Evolutionary conservation across 257 asterid species (phyloP).

Genomic region (Agastache rugosa): DNA sequence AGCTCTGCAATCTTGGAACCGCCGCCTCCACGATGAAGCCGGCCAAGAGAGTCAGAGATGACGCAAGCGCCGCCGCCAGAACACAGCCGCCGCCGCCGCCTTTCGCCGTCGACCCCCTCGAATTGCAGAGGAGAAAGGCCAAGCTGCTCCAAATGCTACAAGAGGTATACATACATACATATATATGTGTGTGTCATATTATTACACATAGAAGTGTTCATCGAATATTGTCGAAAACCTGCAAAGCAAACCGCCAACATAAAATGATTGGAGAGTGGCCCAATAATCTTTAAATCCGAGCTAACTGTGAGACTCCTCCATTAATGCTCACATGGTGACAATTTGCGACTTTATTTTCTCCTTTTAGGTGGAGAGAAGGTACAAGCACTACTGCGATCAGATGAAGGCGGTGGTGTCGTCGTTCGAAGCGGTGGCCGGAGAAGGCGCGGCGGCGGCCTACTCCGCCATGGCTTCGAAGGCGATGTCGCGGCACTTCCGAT

Average conservation of each 20-base stretch:
- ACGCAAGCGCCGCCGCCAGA: slow-evolving; percentile 38
- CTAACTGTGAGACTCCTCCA: slow-evolving; percentile 31
- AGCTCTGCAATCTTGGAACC: slow-evolving; percentile 70
- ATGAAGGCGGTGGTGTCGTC: slow-evolving; percentile 76
- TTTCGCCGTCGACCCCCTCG: slow-evolving; percentile 66
- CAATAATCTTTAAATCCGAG: not conserved
- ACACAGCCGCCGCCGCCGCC: slow-evolving; percentile 45
- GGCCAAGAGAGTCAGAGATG: slow-evolving; percentile 38
- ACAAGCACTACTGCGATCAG: slow-evolving; percentile 84
- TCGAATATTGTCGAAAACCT: not conserved
- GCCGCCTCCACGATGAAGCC: slow-evolving; percentile 37
- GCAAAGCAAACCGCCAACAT: not conserved
- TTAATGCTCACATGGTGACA: slow-evolving; percentile 21
- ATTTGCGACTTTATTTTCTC: not conserved
- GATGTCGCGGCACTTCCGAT: slow-evolving; percentile 88
- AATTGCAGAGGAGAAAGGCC: slow-evolving; percentile 71
- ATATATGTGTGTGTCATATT: too few species aligned
- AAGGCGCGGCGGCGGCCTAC: slow-evolving; percentile 74
- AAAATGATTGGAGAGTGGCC: slow-evolving; percentile 11
- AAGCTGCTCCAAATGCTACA: slow-evolving; percentile 84
- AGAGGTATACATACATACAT: slow-evolving; percentile 51
- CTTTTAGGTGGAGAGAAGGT: slow-evolving; percentile 82
- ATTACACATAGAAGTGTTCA: not conserved
- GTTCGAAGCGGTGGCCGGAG: slow-evolving; percentile 80
- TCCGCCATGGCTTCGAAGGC: slow-evolving; percentile 76